Conservation (phyloP, 1,284 basidiomycete genomes). For the Austroboletus olivaceoglutinosus region DNA sequence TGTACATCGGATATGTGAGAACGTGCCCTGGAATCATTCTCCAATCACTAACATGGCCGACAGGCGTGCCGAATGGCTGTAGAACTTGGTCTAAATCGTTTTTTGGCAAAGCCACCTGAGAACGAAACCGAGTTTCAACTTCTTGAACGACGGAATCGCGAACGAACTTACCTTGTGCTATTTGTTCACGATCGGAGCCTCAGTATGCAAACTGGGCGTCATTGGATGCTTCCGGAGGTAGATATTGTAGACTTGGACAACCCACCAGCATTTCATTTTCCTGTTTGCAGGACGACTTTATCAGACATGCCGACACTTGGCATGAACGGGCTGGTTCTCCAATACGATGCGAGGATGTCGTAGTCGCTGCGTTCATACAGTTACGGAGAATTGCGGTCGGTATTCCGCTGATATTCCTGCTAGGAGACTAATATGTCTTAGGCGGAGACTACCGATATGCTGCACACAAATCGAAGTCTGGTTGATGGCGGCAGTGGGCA, state of each 20-base stretch:
- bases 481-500: slow-evolving; percentile 50
- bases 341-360: slow-evolving; percentile 73
- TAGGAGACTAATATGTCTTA: slow-evolving; percentile 28
- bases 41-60: slow-evolving; percentile 12
- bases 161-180: slow-evolving; percentile 78
- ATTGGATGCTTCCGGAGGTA: slow-evolving; percentile 80
- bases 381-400: slow-evolving; percentile 72
- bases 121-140: slow-evolving; percentile 62
- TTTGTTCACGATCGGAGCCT: slow-evolving; percentile 82
- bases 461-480: slow-evolving; percentile 54
- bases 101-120: slow-evolving; percentile 48
- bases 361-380: slow-evolving; percentile 71
- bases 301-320: slow-evolving; percentile 65
- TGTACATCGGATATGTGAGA: slow-evolving; percentile 77
- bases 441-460: slow-evolving; percentile 75
- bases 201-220: slow-evolving; percentile 77
- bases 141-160: slow-evolving; percentile 74
- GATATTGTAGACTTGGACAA: slow-evolving; percentile 2
- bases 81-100: slow-evolving; percentile 73
- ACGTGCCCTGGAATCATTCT: slow-evolving; percentile 1
- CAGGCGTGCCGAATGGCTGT: slow-evolving; percentile 85
- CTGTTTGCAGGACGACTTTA: slow-evolving; percentile 54
- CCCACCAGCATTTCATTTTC: slow-evolving; percentile 7
- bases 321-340: slow-evolving; percentile 56
- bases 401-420: slow-evolving; percentile 9